Evolutionary conservation across 176 grass and related monocot genomes (phyloP).

Genomic region (Oryza punctata): DNA sequence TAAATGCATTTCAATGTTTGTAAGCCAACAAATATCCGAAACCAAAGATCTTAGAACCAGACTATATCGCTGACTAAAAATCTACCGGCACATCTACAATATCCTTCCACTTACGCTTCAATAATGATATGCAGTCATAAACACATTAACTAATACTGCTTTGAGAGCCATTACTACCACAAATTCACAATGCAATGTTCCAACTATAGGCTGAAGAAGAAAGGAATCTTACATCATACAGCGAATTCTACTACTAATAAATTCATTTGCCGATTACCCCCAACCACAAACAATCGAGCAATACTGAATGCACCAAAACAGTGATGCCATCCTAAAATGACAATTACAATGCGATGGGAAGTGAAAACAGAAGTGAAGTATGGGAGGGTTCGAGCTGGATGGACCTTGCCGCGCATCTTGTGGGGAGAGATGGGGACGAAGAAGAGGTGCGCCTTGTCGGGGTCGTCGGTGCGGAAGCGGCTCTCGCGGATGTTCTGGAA

Average conservation of each 20-base stretch:
- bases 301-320: neutral
- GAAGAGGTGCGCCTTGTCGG: constrained; percentile 71
- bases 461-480: constrained; percentile 69
- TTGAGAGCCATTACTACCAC: neutral
- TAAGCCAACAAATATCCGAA: neutral
- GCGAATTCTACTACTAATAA: neutral
- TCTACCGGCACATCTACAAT: neutral
- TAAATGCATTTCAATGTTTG: neutral
- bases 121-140: neutral
- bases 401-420: constrained; percentile 95
- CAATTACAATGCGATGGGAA: neutral
- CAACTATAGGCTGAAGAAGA: neutral
- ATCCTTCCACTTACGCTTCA: neutral
- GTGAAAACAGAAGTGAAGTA: neutral
- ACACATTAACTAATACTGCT: neutral
- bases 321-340: neutral
- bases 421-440: constrained; percentile 90
- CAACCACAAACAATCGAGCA: neutral
- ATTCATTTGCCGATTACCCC: neutral
- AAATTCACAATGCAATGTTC: neutral
- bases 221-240: neutral
- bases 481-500: constrained; percentile 96
- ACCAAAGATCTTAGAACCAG: neutral
- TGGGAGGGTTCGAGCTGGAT: neutral
- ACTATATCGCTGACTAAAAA: neutral